These are phyloP conservation scores for Liriodendron chinense DNA, from an alignment of 164 flowering plant species.

Conservation along the genomic window DNA sequence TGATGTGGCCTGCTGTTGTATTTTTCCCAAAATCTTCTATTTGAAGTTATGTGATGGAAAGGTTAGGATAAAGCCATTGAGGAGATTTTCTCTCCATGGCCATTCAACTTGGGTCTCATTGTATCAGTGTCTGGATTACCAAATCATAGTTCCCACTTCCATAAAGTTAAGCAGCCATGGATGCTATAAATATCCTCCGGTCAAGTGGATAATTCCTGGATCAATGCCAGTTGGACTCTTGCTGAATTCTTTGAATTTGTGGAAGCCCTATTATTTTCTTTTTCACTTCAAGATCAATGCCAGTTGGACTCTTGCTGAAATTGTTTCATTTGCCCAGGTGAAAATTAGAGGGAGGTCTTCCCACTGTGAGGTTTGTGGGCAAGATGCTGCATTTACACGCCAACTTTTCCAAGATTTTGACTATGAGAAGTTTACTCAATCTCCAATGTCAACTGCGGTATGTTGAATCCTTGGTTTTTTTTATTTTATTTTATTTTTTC, in stretches of 20 bases:
- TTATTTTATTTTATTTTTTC: not conserved
- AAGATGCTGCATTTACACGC: slow-evolving; percentile 43
- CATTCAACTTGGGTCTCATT: not conserved
- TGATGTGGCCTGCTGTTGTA: no score
- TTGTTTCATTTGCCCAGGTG: slow-evolving; percentile 42
- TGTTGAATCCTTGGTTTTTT: not conserved
- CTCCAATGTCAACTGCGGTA: slow-evolving; percentile 65
- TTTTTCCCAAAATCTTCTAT: no score
- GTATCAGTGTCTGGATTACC: not conserved
- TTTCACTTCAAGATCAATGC: not conserved
- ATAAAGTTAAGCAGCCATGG: not conserved
- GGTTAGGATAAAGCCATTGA: not conserved
- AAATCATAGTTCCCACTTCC: not conserved
- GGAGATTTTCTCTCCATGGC: not conserved
- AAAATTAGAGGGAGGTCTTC: slow-evolving; percentile 77
- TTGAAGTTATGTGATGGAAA: no score
- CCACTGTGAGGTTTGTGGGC: slow-evolving; percentile 84
- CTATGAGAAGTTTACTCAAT: slow-evolving; percentile 79
- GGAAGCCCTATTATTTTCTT: not conserved
- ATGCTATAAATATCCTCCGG: not conserved
- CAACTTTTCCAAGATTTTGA: slow-evolving; percentile 65
- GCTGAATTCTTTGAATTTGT: no score
- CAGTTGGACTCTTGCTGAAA: not conserved
- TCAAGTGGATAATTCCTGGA: not conserved
- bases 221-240: no score